Percentiles rank a stretch among this genome's conserved stretches.
Conservation (phyloP, 139 green algal genomes). For the Closterium sp. region DNA sequence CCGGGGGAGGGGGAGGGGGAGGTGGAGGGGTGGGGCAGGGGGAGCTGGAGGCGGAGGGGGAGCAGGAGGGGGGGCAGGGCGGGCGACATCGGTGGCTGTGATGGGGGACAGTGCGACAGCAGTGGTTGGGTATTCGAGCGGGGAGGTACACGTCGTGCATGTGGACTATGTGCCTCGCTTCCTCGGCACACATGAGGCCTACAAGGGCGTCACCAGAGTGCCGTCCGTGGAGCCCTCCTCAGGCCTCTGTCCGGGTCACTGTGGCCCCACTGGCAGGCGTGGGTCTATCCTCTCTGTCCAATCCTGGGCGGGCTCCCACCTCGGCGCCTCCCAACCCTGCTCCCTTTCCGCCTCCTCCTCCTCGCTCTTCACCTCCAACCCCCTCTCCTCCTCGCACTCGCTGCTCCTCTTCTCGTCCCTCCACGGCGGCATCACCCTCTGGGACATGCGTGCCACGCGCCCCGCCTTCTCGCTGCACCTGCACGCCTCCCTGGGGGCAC, state of each 20-base stretch:
- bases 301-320: neutral
- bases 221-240: neutral
- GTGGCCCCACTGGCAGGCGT: neutral
- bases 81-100: conserved; percentile 1
- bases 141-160: conserved; percentile 31
- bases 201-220: conserved; percentile 13
- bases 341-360: neutral
- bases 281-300: neutral
- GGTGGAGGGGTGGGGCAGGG: neutral
- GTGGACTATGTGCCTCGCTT: conserved; percentile 34
- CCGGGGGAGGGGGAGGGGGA: conserved; percentile 36
- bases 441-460: conserved; percentile 18
- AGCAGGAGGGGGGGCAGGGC: neutral
- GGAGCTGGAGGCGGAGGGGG: neutral
- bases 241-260: neutral
- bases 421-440: conserved; percentile 36
- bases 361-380: neutral
- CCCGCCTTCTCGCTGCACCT: conserved; percentile 13
- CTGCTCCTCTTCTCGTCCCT: neutral
- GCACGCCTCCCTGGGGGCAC: neutral
- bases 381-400: neutral
- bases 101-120: neutral
- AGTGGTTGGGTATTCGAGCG: neutral
- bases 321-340: neutral
- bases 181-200: neutral